Evolutionary conservation across 2,329 filamentous ascomycete genomes (phyloP), one percentile per base, ranked within the genome.

Genomic region (Pyricularia sp.): DNA sequence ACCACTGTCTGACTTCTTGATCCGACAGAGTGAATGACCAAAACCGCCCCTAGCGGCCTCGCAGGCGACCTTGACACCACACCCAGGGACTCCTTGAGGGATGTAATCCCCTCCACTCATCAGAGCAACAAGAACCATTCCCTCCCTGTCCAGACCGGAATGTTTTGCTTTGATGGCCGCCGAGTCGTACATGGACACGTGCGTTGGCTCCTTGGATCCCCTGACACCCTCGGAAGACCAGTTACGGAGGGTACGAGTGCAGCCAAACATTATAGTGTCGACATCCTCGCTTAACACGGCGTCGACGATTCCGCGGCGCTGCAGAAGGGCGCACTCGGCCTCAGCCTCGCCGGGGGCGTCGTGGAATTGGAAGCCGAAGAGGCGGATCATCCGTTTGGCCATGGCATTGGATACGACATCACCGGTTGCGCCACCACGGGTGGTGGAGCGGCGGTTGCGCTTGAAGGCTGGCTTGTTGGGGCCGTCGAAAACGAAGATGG

Each of bases 241-340:
- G 74, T 93, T 94, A 67, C 93, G 86, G 61, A 97, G 80, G 0
- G 91, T 94, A 55, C 88, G 80, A 0, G 86, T 89, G 71, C 93
- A 95, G 1, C 95, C 95, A 80, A 98, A 98, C 94, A 98, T 98
- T 74, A 98, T 86, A 1, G 94, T 95, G 77, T 99, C 95, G 63
- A 97, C 93, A 81, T 99, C 95, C 77, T 99, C 94, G 77, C 92
- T 97, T 73, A 99, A 83, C 1, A 98, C 95, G 0, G 92, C 94
- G 78, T 99, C 95, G 0, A 97, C 94, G 10, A 97, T 82, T 0
- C 93, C 93, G 64, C 90, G 85, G 70, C 85, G 84, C 75, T 99
- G 94, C 3, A 99, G 79, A 20, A 95, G 80, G 0, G 95, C 95
- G 73, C 95, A 99, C 79, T 99, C 95, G 1, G 95, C 95, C 77